Conservation (phyloP, 352 stramenopile species). For the Phytopythium boreale region DNA sequence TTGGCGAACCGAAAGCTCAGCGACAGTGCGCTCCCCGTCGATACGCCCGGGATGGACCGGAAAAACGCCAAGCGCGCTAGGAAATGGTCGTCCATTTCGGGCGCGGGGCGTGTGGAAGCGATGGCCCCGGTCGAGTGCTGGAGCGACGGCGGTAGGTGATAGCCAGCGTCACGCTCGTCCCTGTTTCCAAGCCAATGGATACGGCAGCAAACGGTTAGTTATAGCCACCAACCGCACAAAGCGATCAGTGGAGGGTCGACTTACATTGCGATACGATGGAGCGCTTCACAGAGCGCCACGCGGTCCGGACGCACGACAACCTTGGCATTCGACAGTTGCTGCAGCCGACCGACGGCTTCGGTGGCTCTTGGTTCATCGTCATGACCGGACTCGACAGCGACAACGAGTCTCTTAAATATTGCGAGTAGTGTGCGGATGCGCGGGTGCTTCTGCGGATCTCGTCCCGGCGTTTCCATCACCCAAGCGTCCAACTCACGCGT, state of each 20-base stretch:
- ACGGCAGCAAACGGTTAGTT: neutral
- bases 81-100: conserved; percentile 46
- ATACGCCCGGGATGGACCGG: conserved; percentile 37
- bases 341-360: conserved; percentile 19
- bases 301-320: conserved; percentile 17
- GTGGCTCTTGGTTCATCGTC: neutral
- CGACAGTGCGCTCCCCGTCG: conserved; percentile 58
- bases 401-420: conserved; percentile 57
- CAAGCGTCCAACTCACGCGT: conserved; percentile 20
- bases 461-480: conserved; percentile 8
- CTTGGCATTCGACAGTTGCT: conserved; percentile 22
- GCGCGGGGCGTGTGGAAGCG: neutral
- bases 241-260: neutral
- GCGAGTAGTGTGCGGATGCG: conserved; percentile 23
- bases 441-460: conserved; percentile 26
- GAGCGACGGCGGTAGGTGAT: conserved; percentile 20
- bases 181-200: neutral
- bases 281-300: conserved; percentile 17
- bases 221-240: neutral
- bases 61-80: conserved; percentile 59
- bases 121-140: neutral
- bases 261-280: conserved; percentile 21
- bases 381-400: conserved; percentile 30
- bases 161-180: conserved; percentile 33
- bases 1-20: conserved; percentile 79